phyloP scores from a whole-genome alignment of 768 basidiomycete species.

The Pleurotus platypus region DNA sequence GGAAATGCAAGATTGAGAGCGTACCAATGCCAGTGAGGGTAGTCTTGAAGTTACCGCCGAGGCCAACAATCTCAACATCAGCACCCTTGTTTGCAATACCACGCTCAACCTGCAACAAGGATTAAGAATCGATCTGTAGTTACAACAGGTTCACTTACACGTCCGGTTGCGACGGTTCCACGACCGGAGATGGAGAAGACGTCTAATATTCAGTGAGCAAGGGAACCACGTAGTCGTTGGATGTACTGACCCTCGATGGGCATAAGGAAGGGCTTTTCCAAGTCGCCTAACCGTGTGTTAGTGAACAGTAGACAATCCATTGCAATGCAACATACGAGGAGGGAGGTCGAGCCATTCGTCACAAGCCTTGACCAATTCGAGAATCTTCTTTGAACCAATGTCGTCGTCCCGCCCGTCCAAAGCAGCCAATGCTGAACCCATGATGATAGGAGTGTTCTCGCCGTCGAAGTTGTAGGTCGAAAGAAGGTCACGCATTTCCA shows the following conservation, averaged over 20 bases:
- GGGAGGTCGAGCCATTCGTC: slow-evolving; percentile 96
- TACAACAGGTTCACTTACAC: slow-evolving; percentile 42
- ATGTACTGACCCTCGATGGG: slow-evolving; percentile 70
- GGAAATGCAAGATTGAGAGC: slow-evolving; percentile 16
- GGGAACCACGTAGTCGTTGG: not conserved
- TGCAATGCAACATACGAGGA: slow-evolving; percentile 54
- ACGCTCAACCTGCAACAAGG: slow-evolving; percentile 69
- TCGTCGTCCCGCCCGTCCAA: slow-evolving; percentile 82
- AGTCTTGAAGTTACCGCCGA: slow-evolving; percentile 80
- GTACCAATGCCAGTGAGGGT: slow-evolving; percentile 91
- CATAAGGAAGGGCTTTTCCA: slow-evolving; percentile 97
- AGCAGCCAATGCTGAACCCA: slow-evolving; percentile 95
- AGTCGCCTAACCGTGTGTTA: slow-evolving; percentile 57
- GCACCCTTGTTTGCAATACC: slow-evolving; percentile 87
- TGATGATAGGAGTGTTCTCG: slow-evolving; percentile 95
- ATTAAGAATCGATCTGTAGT: no score
- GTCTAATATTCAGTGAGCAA: slow-evolving; percentile 35
- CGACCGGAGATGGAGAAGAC: slow-evolving; percentile 98
- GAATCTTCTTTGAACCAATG: slow-evolving; percentile 76
- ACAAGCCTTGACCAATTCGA: slow-evolving; percentile 80
- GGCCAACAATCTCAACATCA: slow-evolving; percentile 91
- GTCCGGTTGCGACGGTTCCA: slow-evolving; percentile 96
- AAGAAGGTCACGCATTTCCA: slow-evolving; percentile 99
- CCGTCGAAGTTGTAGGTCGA: slow-evolving; percentile 93
- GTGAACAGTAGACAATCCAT: not conserved